Base-by-base conservation (phyloP, 768 basidiomycete species). In the Boletus eberwhitei region DNA sequence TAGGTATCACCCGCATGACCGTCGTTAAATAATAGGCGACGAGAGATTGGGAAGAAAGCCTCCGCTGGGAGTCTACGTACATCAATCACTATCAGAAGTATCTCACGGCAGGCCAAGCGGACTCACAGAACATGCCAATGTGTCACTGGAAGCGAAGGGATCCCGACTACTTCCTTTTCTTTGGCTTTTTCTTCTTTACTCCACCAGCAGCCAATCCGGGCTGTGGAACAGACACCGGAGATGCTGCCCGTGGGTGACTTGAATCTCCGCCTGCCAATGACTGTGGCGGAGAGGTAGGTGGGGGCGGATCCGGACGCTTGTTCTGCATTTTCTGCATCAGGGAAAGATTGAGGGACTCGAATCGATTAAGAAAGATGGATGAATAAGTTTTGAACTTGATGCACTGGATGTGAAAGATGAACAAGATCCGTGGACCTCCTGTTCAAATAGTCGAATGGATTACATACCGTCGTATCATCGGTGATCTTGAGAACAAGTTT, bases 351-450 rank as follows among this genome's bases (percentile, higher is more conserved):
- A 98, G 79, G 8, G 87, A 80, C 72, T 98, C 94, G 74, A 98
- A 98, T 61, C 95, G 89, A 78, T 98, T 97, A 59, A 98, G 86
- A 74, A 92, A 93, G 67, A 96, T 87, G 48, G 90, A 92, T 3
- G 94, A 97, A 63, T 87, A 86, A 2, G 95, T 96, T 72, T 95
- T 93, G 79, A 96, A 98, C 72, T 95, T 97, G 62, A 98, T 79
- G 70, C 93, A 96, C 96, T 98, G 68, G 7, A 43, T 50, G 19
- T 24, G 5, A 26, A 42, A 11, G 1, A 35, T 46, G 2, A 38
- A 42, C 22, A 14, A 48, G 6, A 48, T 32, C 7, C 24, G 22
- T 13, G 17, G 45, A 31, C 9, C n/a, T 46, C 13, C 29, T 12
- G 37, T 5, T 24, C 5, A 35, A 8, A 29, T 19, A 19, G 21